Evolutionary conservation across 2,329 filamentous ascomycete genomes (phyloP).

Genomic region (Trichoderma guizhouense): DNA sequence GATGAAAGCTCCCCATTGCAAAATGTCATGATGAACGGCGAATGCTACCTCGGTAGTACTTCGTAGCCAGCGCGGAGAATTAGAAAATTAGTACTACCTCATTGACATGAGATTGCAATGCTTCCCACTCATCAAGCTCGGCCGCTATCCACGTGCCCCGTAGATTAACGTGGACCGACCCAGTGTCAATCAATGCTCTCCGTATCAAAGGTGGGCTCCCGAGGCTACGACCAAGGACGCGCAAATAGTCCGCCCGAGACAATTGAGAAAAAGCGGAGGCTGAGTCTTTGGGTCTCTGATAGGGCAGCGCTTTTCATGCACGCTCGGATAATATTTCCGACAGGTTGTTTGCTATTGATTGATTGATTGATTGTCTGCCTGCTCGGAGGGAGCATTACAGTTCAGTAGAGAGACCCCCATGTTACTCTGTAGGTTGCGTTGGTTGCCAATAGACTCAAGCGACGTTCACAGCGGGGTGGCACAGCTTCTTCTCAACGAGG

Average conservation of each 20-base stretch:
- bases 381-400: neutral
- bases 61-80: neutral
- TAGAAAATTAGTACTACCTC: neutral
- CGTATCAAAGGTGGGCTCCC: neutral
- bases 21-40: neutral
- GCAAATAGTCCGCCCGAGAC: conserved; percentile 15
- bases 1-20: neutral
- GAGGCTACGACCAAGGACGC: neutral
- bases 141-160: neutral
- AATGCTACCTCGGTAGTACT: neutral
- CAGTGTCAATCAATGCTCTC: neutral
- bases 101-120: neutral
- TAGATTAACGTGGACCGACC: neutral
- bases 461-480: neutral
- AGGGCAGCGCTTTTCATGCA: neutral
- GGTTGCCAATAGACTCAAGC: neutral
- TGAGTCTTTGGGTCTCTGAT: neutral
- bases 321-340: conserved; percentile 19
- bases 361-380: neutral
- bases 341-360: neutral
- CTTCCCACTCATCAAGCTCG: neutral
- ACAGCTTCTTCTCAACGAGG: neutral
- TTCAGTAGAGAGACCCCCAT: neutral
- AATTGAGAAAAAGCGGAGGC: neutral
- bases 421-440: neutral